Evolutionary conservation across 2,329 filamentous ascomycete species (phyloP).

Genomic region (Myriosclerotinia duriaeana): DNA sequence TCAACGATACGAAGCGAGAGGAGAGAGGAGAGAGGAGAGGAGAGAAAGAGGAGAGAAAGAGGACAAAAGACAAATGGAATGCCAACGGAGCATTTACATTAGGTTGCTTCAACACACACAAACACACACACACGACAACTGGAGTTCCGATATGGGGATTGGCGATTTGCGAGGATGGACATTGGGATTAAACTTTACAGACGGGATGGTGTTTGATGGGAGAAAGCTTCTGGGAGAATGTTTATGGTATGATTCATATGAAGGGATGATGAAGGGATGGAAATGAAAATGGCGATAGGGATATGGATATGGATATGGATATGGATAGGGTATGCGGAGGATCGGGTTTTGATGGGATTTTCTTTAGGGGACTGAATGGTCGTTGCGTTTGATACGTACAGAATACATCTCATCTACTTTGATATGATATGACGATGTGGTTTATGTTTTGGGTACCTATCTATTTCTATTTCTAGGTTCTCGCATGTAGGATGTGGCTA

Average conservation of each 20-base stretch:
- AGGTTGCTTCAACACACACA: not conserved
- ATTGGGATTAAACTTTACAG: not conserved
- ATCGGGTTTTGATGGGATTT: not conserved
- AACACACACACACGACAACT: not conserved
- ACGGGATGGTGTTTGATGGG: conserved; percentile 6
- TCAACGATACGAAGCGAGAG: not conserved
- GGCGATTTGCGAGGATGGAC: not conserved
- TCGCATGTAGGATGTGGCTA: too few relatives aligned
- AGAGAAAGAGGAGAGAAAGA: not conserved
- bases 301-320: not conserved
- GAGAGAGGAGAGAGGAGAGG: not conserved
- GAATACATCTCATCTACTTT: conserved; percentile 2
- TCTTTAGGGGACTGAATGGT: too few relatives aligned
- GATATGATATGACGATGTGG: not conserved
- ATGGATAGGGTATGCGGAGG: not conserved
- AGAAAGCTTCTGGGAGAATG: not conserved
- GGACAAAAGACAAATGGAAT: too few relatives aligned
- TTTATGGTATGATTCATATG: not conserved
- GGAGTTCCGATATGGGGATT: not conserved
- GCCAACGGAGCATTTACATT: not conserved
- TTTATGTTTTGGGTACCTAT: not conserved
- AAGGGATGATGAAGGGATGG: not conserved
- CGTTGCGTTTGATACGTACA: not conserved
- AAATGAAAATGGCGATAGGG: not conserved
- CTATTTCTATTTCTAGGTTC: not conserved